Evolutionary conservation across 352 stramenopile species (phyloP).

Genomic region (Globisporangium canariense): DNA sequence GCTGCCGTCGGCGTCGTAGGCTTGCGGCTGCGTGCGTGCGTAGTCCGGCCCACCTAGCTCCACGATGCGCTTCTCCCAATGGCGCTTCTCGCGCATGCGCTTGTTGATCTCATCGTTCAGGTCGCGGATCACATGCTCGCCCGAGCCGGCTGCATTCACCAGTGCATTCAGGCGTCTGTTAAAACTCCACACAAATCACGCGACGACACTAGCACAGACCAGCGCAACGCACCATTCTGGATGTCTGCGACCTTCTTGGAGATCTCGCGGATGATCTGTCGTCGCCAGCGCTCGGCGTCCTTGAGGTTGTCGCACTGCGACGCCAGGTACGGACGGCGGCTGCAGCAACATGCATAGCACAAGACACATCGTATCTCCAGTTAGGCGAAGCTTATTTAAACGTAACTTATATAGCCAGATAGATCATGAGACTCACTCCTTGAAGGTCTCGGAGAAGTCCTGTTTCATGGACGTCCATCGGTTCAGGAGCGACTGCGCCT

Average conservation of each 20-base stretch:
- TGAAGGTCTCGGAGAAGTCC: constrained; percentile 84
- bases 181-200: background rate
- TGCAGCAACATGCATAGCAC: constrained; percentile 13
- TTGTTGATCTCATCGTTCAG: constrained; percentile 99
- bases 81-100: constrained; percentile 91
- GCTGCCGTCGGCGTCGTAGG: constrained; percentile 70
- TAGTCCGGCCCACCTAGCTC: constrained; percentile 91
- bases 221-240: constrained; percentile 83
- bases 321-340: constrained; percentile 90
- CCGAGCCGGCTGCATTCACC: constrained; percentile 66
- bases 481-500: constrained; percentile 97
- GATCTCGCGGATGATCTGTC: constrained; percentile 95
- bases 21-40: constrained; percentile 68
- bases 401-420: background rate
- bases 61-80: constrained; percentile 87
- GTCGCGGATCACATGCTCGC: constrained; percentile 96
- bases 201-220: background rate
- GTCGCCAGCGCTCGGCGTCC: constrained; percentile 92
- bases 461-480: constrained; percentile 98
- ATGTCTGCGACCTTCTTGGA: constrained; percentile 95
- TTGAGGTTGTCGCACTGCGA: constrained; percentile 92
- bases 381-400: background rate
- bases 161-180: background rate
- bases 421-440: constrained; percentile 43
- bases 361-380: background rate